Conservation (phyloP, 768 basidiomycete genomes). For the Auricularia heimuer region DNA sequence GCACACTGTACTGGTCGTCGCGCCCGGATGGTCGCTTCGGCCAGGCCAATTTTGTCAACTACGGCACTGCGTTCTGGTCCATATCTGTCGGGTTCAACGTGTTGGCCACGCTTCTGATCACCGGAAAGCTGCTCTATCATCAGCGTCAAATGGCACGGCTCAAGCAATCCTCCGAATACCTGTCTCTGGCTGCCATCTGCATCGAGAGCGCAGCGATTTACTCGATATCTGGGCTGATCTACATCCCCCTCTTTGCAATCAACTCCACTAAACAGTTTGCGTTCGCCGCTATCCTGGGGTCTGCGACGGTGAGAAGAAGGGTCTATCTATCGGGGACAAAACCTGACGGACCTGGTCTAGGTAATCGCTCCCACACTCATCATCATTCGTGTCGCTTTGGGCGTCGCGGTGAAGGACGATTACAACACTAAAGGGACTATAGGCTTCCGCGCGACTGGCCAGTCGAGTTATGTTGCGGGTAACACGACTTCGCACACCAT, state of each 20-base stretch:
- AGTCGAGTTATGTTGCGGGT: too few species aligned
- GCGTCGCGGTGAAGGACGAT: background rate
- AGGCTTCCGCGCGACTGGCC: too few species aligned
- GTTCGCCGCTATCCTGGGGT: background rate
- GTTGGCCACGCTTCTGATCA: conserved; percentile 27
- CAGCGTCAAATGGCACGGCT: conserved; percentile 12
- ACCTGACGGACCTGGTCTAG: too few species aligned
- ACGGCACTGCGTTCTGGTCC: background rate
- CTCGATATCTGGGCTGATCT: conserved; percentile 18
- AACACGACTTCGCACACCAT: too few species aligned
- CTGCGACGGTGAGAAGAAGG: background rate
- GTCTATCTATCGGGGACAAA: too few species aligned
- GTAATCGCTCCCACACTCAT: background rate
- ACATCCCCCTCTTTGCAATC: conserved; percentile 21
- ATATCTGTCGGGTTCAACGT: conserved; percentile 25
- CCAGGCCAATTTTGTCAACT: background rate
- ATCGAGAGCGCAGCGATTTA: conserved; percentile 28
- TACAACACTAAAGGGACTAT: too few species aligned
- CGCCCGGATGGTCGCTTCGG: background rate
- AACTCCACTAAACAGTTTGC: conserved; percentile 8
- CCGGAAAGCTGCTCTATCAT: conserved; percentile 13
- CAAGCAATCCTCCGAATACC: conserved; percentile 11
- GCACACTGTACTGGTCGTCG: background rate
- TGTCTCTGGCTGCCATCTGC: conserved; percentile 16
- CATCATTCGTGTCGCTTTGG: background rate